Evolutionary conservation across 2,329 filamentous ascomycete species (phyloP).

Genomic region (Aspergillus pseudotamarii): DNA sequence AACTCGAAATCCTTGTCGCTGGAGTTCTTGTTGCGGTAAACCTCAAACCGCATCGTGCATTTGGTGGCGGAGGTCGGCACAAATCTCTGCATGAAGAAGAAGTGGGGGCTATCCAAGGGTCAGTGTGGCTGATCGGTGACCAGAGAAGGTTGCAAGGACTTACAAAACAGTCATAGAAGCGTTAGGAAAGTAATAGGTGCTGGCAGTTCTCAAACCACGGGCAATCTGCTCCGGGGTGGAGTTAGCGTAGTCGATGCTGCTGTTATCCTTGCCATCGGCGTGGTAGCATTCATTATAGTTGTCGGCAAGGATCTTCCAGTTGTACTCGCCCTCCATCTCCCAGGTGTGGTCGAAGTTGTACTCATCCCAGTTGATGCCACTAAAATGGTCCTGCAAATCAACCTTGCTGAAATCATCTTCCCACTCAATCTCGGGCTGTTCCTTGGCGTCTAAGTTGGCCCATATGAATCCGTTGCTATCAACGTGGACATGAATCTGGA

Average conservation of each 20-base stretch:
- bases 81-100: conserved; percentile 67
- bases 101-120: conserved; percentile 46
- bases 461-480: conserved; percentile 60
- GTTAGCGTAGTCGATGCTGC: conserved; percentile 53
- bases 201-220: conserved; percentile 43
- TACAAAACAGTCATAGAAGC: conserved; percentile 37
- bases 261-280: conserved; percentile 50
- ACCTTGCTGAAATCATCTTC: conserved; percentile 54
- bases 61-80: conserved; percentile 57
- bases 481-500: conserved; percentile 57
- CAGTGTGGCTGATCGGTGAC: neutral
- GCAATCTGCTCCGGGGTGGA: conserved; percentile 53
- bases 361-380: conserved; percentile 53
- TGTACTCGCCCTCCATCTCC: conserved; percentile 60
- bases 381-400: conserved; percentile 51
- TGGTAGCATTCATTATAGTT: conserved; percentile 60
- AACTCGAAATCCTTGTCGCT: conserved; percentile 60
- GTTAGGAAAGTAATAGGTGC: conserved; percentile 41
- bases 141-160: conserved; percentile 11
- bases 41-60: conserved; percentile 63
- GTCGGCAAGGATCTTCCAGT: conserved; percentile 64
- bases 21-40: conserved; percentile 63
- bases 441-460: conserved; percentile 58
- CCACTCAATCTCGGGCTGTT: conserved; percentile 54
- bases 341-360: conserved; percentile 62